Conservation (phyloP, 2,329 filamentous ascomycete genomes). For the Chaetomium sp. region DNA sequence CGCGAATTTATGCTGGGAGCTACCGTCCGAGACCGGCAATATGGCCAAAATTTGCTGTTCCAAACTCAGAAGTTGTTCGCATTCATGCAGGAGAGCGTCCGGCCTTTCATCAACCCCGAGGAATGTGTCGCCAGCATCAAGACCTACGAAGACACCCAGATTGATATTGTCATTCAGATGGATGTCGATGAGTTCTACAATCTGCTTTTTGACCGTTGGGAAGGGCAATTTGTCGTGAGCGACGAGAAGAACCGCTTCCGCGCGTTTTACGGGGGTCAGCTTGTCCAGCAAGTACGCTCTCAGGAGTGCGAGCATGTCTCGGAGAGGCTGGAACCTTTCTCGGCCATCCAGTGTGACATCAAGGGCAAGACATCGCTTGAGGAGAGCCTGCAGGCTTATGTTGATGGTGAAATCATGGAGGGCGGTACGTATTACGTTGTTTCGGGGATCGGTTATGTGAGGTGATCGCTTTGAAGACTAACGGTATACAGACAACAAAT, state of each 20-base stretch:
- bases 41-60: conserved; percentile 61
- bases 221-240: conserved; percentile 64
- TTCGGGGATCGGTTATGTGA: too few relatives aligned
- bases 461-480: background rate
- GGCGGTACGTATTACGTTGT: conserved; percentile 49
- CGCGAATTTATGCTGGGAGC: conserved; percentile 72
- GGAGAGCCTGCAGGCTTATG: conserved; percentile 90
- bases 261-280: conserved; percentile 82
- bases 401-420: conserved; percentile 93
- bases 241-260: conserved; percentile 68
- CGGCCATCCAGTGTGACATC: conserved; percentile 92
- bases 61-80: conserved; percentile 79
- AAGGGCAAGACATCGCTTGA: conserved; percentile 79
- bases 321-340: conserved; percentile 82
- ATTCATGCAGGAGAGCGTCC: conserved; percentile 75
- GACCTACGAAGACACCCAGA: conserved; percentile 73
- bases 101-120: conserved; percentile 65
- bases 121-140: conserved; percentile 68
- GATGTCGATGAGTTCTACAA: conserved; percentile 98
- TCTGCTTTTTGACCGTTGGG: conserved; percentile 84
- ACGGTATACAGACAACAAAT: conserved; percentile 71
- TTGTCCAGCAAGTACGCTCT: conserved; percentile 92
- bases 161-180: conserved; percentile 90
- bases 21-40: conserved; percentile 47
- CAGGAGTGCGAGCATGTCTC: conserved; percentile 93